Evolutionary conservation across 352 stramenopile species (phyloP).

Genomic region (Phytophthora fragariae): DNA sequence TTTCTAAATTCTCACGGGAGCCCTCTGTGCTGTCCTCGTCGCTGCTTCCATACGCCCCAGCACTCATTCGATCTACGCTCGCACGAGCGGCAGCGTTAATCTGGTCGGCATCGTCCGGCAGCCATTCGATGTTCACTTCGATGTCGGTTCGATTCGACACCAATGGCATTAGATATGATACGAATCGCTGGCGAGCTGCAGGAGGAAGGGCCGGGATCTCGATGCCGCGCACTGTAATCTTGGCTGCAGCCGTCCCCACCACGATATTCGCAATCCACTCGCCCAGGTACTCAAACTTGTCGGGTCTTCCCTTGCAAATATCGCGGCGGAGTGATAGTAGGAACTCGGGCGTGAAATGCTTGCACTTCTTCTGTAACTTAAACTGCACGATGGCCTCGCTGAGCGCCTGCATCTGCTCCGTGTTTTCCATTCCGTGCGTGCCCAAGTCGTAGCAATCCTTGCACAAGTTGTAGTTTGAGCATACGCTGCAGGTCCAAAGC

Average conservation of each 20-base stretch:
- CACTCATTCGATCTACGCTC: conserved; percentile 50
- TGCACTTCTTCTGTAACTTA: conserved; percentile 81
- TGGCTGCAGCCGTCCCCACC: conserved; percentile 63
- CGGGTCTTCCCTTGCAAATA: conserved; percentile 79
- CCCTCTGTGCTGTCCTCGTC: conserved; percentile 35
- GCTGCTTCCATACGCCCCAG: conserved; percentile 23
- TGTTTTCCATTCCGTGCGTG: conserved; percentile 79
- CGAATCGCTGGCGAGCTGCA: conserved; percentile 69
- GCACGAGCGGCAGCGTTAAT: conserved; percentile 41
- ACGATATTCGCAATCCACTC: conserved; percentile 86
- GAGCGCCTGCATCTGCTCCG: conserved; percentile 70
- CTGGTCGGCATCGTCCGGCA: conserved; percentile 63
- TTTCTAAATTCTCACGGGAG: conserved; percentile 63
- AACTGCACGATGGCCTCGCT: conserved; percentile 76
- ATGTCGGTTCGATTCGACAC: conserved; percentile 86
- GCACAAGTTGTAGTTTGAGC: conserved; percentile 76
- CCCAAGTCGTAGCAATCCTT: conserved; percentile 75
- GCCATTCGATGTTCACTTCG: conserved; percentile 87
- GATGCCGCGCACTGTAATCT: conserved; percentile 84
- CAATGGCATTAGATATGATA: conserved; percentile 79
- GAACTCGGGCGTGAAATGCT: conserved; percentile 79
- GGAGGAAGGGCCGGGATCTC: conserved; percentile 75
- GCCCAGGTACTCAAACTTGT: conserved; percentile 88
- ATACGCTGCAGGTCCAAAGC: conserved; percentile 79
- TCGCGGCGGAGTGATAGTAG: conserved; percentile 74